Evolutionary conservation across 1,284 basidiomycete species (phyloP).

Genomic region (Puccinia hordei): DNA sequence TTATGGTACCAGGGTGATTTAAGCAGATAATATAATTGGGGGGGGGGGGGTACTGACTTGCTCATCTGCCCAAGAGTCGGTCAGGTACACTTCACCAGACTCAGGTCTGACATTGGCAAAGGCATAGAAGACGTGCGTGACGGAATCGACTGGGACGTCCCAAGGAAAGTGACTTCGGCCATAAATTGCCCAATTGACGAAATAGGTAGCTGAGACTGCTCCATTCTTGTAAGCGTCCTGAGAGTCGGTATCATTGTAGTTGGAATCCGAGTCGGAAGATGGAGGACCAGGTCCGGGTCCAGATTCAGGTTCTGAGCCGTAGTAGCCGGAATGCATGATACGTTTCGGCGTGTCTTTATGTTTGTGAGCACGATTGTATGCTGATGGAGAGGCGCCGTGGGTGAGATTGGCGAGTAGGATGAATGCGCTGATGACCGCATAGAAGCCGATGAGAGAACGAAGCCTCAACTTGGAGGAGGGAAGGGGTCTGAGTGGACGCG

Average conservation of each 20-base stretch:
- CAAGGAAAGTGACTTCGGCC: constrained; percentile 57
- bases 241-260: constrained; percentile 17
- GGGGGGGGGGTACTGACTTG: constrained; percentile 22
- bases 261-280: neutral
- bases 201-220: constrained; percentile 51
- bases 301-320: neutral
- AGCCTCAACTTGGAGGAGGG: neutral
- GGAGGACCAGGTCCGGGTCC: neutral
- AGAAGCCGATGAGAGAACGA: neutral
- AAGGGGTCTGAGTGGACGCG: neutral
- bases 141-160: constrained; percentile 54
- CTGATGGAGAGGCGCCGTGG: neutral
- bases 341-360: neutral
- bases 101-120: constrained; percentile 59
- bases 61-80: constrained; percentile 59
- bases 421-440: constrained; percentile 22
- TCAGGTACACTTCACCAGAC: constrained; percentile 58
- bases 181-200: constrained; percentile 59
- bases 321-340: constrained; percentile 14
- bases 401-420: constrained; percentile 17
- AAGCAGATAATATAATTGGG: too few relatives aligned
- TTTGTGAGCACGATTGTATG: constrained; percentile 4
- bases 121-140: constrained; percentile 59
- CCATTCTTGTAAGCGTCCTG: constrained; percentile 26
- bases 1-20: too few relatives aligned